Evolutionary conservation across 2,329 filamentous ascomycete species (phyloP).

Genomic region (Tolypocladium tropicale): DNA sequence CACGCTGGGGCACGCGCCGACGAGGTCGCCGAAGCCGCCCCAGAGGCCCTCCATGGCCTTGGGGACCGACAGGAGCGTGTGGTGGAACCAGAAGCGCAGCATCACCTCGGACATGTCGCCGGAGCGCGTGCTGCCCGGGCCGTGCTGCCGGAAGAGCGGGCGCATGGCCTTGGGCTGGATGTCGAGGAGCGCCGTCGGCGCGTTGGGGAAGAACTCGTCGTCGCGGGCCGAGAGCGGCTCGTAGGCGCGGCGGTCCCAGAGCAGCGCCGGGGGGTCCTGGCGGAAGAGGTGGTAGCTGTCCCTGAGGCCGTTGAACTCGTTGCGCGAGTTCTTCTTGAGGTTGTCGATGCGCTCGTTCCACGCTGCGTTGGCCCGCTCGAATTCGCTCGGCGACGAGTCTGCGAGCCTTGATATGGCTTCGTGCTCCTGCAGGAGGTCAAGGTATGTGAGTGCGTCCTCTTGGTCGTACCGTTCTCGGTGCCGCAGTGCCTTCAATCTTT

Average conservation of each 20-base stretch:
- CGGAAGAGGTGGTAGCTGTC: constrained; percentile 46
- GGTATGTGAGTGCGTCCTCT: constrained; percentile 12
- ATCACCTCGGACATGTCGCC: constrained; percentile 44
- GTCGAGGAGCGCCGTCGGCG: constrained; percentile 51
- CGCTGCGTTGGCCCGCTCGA: constrained; percentile 17
- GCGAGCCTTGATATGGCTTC: constrained; percentile 15
- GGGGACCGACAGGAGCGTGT: constrained; percentile 30
- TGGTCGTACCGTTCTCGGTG: constrained; percentile 14
- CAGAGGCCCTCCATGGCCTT: constrained; percentile 41
- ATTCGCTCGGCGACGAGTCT: constrained; percentile 8
- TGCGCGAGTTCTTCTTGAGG: constrained; percentile 20
- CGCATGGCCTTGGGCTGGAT: constrained; percentile 49
- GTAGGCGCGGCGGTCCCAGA: constrained; percentile 60
- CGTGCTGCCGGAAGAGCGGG: constrained; percentile 35
- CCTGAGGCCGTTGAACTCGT: constrained; percentile 27
- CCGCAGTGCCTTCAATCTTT: constrained; percentile 17
- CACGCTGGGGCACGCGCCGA: constrained; percentile 37
- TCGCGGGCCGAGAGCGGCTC: constrained; percentile 53
- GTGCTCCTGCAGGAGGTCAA: constrained; percentile 22
- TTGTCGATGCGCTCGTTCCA: constrained; percentile 24
- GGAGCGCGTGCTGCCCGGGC: constrained; percentile 25
- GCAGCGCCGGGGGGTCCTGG: constrained; percentile 40
- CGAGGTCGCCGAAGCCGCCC: constrained; percentile 47
- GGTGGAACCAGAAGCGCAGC: constrained; percentile 30
- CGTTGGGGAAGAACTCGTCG: constrained; percentile 58